Evolutionary conservation across 2,329 filamentous ascomycete species (phyloP), one percentile per base, ranked within the genome.

Genomic region (Calcarisporium arbuscula): DNA sequence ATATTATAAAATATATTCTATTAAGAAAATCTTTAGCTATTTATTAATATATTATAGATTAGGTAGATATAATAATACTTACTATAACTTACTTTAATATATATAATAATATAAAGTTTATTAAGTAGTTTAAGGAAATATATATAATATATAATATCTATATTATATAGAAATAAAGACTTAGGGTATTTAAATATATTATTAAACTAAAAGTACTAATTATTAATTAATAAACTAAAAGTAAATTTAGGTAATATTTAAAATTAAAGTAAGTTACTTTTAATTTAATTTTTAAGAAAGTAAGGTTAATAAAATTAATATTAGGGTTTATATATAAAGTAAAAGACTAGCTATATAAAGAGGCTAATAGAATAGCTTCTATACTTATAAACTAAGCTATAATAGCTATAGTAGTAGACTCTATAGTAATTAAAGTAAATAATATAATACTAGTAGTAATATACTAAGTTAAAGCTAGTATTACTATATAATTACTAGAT

Each of bases 221-320:
- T 28, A 14, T 28, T 15, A 16, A 28, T 16, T 28, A 16, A 28
- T 12, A 28, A 8, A 28, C 27, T 16, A 16, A 16, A 15, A 16
- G 14, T 16, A 9, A 28, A 28, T 16, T 16, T 16, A 28, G 27
- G 27, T 16, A 16, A 28, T 28, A 15, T 28, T 16, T 15, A 28
- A 16, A 28, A 28, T 28, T 16, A 28, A n/a, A 16, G 27, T 28
- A 28, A 28, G 27, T 16, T 16, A 28, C 27, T 28, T 15, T 28
- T 16, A 15, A 28, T 28, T 14, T 16, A 28, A 14, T 28, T 28
- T 8, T 28, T 8, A 16, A n/a, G n/a, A 28, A 16, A 8, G n/a
- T 12, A 16, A 28, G 27, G 27, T 16, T 28, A 28, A 28, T 15
- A 28, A n/a, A 28, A 12, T 16, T 14, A 28, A 12, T 9, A 12